Base-by-base conservation (phyloP, 2,329 filamentous ascomycete species). In the Nemania sp. region DNA sequence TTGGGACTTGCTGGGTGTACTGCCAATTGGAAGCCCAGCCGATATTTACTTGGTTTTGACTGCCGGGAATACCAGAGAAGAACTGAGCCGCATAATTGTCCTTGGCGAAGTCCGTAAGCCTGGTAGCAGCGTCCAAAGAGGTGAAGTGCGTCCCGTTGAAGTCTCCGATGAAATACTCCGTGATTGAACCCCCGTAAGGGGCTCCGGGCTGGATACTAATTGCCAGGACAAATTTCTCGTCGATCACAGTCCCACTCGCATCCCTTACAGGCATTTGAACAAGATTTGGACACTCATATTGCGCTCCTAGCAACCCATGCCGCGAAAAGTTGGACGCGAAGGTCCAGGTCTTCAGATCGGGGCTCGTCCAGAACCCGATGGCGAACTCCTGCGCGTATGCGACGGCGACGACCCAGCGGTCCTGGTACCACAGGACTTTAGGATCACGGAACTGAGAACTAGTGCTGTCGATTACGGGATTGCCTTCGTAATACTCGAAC, bases 71-170 rank as follows among this genome's bases (percentile, higher is more conserved):
- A 4, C 77, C 78, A 52, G 79, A 79, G 71, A 85, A 87, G 72
- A 80, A 86, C 66, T 86, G 83, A 0, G 77, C 81, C 0, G 84
- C 84, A 65, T 84, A 84, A 68, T 82, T 83, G 67, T 84, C 82
- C 69, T 81, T 80, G 18, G 71, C 77, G 20, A 82, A 81, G 63
- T 82, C 79, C 5, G 76, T 74, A 15, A 81, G 73, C 3, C 77
- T 73, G 7, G 76, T 74, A 6, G 73, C 74, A 1, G 63, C 68
- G 63, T 83, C 82, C 25, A 76, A 72, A 1, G 80, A 70, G 15
- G 68, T 72, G 60, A 87, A 89, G 69, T 86, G 82, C 0, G 84
- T 87, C n/a, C 86, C 87, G 64, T 89, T 87, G 75, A 88, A 89
- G 2, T 72, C 75, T 4, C 87, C 86, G 0, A 81, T 74, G 74